These are phyloP conservation scores for Gymnopus androsaceus DNA, from an alignment of 1,284 basidiomycete species.

Conservation along the genomic window DNA sequence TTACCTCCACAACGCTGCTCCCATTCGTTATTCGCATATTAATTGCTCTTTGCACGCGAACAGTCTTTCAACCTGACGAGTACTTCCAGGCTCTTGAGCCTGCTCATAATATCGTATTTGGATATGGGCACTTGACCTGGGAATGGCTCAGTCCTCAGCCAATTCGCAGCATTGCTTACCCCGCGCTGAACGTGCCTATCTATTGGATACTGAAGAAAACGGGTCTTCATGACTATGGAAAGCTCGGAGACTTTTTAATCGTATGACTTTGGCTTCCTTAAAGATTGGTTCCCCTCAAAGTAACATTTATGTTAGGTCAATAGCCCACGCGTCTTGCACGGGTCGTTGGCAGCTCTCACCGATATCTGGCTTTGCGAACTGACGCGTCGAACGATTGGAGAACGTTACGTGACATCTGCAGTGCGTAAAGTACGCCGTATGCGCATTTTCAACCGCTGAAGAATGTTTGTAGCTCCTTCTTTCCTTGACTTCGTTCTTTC, in stretches of 20 bases:
- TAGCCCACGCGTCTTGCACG: slow-evolving; percentile 80
- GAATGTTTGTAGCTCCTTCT: slow-evolving; percentile 63
- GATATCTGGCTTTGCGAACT: slow-evolving; percentile 78
- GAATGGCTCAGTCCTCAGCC: slow-evolving; percentile 84
- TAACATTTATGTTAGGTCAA: slow-evolving; percentile 47
- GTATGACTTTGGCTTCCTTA: slow-evolving; percentile 37
- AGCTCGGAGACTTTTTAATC: slow-evolving; percentile 45
- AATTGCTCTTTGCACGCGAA: slow-evolving; percentile 72
- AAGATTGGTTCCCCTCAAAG: slow-evolving; percentile 4
- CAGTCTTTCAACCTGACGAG: slow-evolving; percentile 98
- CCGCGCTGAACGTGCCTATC: slow-evolving; percentile 74
- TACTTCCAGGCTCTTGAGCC: slow-evolving; percentile 95
- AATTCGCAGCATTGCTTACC: slow-evolving; percentile 74
- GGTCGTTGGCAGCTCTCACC: slow-evolving; percentile 76
- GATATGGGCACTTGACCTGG: slow-evolving; percentile 93
- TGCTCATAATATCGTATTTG: slow-evolving; percentile 87
- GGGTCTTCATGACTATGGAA: slow-evolving; percentile 46
- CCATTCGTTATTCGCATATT: slow-evolving; percentile 52
- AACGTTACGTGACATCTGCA: slow-evolving; percentile 58
- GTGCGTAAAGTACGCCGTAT: slow-evolving; percentile 47
- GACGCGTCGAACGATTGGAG: slow-evolving; percentile 60
- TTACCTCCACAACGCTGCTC: slow-evolving; percentile 16
- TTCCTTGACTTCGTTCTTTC: slow-evolving; percentile 86
- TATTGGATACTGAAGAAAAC: slow-evolving; percentile 71
- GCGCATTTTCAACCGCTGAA: not conserved